Percentiles rank a stretch among this genome's conserved stretches.
Conservation (phyloP, 2,329 filamentous ascomycete species). For the Verticillium alfalfae region DNA sequence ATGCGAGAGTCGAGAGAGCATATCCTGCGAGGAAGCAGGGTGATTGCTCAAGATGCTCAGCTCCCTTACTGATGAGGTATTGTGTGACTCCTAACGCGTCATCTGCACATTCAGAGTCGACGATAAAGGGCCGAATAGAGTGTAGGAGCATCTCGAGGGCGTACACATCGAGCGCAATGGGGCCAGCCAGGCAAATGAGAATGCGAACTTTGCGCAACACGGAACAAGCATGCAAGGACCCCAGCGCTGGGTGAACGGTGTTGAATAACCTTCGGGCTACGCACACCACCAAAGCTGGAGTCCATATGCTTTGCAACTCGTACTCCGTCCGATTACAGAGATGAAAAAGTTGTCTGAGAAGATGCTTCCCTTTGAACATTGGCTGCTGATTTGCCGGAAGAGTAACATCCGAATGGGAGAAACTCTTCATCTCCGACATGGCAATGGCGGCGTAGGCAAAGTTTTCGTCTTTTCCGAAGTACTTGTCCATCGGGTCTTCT, state of each 20-base stretch:
- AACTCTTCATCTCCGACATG: constrained; percentile 63
- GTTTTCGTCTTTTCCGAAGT: constrained; percentile 53
- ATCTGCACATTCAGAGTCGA: constrained; percentile 81
- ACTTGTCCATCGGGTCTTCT: constrained; percentile 66
- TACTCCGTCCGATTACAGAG: constrained; percentile 69
- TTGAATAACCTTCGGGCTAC: constrained; percentile 75
- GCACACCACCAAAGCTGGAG: constrained; percentile 65
- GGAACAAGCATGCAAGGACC: constrained; percentile 80
- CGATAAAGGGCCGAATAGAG: constrained; percentile 70
- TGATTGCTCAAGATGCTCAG: constrained; percentile 54
- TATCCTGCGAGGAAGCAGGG: constrained; percentile 79
- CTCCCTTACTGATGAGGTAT: constrained; percentile 71
- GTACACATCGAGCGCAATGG: constrained; percentile 69
- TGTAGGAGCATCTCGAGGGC: constrained; percentile 87
- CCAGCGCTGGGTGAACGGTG: constrained; percentile 75
- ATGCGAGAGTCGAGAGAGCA: constrained; percentile 71
- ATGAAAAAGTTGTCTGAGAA: constrained; percentile 70
- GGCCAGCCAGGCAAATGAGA: constrained; percentile 71
- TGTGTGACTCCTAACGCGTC: constrained; percentile 83
- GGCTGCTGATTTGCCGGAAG: constrained; percentile 82
- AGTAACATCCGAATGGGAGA: constrained; percentile 58
- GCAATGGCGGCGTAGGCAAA: constrained; percentile 57
- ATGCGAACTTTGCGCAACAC: constrained; percentile 82
- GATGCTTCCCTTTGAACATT: constrained; percentile 71
- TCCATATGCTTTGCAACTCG: constrained; percentile 65